These are phyloP conservation scores for Phylloporus arenicola DNA, from an alignment of 768 basidiomycete genomes.

Conservation along the genomic window DNA sequence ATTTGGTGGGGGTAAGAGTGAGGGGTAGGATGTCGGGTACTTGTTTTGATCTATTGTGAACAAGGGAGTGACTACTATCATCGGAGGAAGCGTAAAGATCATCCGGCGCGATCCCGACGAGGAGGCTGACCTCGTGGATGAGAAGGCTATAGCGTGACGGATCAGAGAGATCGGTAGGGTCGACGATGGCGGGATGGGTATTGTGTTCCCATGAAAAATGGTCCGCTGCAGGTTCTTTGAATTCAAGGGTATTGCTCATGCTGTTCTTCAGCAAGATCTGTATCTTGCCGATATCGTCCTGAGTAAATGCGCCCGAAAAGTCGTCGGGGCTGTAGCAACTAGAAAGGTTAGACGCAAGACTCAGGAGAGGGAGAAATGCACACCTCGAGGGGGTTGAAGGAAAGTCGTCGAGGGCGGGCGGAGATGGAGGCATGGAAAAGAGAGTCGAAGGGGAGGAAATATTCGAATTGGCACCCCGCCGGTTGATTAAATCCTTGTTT, in stretches of 20 bases:
- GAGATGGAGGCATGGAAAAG: constrained; percentile 5
- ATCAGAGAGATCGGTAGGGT: constrained; percentile 7
- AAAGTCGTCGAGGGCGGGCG: not conserved
- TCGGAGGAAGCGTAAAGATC: constrained; percentile 6
- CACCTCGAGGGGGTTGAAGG: constrained; percentile 25
- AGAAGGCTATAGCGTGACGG: constrained; percentile 24
- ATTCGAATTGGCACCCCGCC: not conserved
- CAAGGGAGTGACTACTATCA: constrained; percentile 1
- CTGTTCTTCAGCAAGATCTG: constrained; percentile 15
- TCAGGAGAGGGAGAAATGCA: not conserved
- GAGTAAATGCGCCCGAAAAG: not conserved
- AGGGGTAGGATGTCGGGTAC: constrained; percentile 16
- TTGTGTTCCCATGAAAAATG: constrained; percentile 16
- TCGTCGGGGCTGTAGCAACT: not conserved
- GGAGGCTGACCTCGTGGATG: constrained; percentile 29
- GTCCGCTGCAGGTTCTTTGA: constrained; percentile 1
- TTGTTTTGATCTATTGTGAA: not conserved
- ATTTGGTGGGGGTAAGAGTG: constrained; percentile 16
- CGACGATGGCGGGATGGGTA: not conserved
- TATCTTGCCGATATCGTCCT: constrained; percentile 11
- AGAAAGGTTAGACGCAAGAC: not conserved
- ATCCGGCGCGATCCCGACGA: constrained; percentile 26
- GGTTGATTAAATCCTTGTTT: not conserved
- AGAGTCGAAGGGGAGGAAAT: not conserved
- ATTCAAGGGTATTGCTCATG: constrained; percentile 5